Base-by-base conservation (phyloP, 1,284 basidiomycete species). In the Rhizoctonia solani region DNA sequence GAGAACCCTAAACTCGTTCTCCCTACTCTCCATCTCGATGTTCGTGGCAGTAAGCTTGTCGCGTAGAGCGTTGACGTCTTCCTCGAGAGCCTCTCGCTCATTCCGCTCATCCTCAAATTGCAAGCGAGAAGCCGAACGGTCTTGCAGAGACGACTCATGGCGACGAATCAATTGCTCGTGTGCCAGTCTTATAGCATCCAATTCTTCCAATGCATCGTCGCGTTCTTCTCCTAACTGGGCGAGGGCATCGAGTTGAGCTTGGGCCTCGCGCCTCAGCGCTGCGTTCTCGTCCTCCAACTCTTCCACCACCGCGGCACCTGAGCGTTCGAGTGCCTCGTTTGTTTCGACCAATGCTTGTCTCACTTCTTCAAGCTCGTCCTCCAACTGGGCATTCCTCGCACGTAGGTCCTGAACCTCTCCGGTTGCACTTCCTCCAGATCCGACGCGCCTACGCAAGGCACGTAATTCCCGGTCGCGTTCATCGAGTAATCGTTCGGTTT, bases 11-110 rank as follows among this genome's bases (percentile, higher is more conserved):
- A 90, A 76, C 37, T 93, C 92, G 71, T 90, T 89, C 72, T 93
- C 91, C 75, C 85, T 88, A 75, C 90, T 86, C 74, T 91, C 88
- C 29, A 92, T 77, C 75, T 93, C 90, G 70, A 94, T 91, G 72
- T 87, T 82, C 3, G 86, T 83, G 0, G 89, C 89, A 0, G 91
- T 88, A 1, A 92, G 80, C 74, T 86, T 86, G 77, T 93, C 92
- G 54, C 87, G 80, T 44, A 90, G 77, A 0, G 83, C 81, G 72
- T 91, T 90, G 63, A 92, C 75, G 71, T 87, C 87, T 14, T 69
- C 68, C 73, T 91, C 87, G 1, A 88, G 82, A 0, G 84, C 85
- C 73, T 90, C 88, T 29, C 87, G 78, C 69, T 88, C 87, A 69
- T 89, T 86, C 19, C 83, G 78, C 69, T 63, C 59, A 55, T 90